These are phyloP conservation scores for Penicillium soppii DNA, from an alignment of 495 filamentous ascomycete species.

Conservation along the genomic window DNA sequence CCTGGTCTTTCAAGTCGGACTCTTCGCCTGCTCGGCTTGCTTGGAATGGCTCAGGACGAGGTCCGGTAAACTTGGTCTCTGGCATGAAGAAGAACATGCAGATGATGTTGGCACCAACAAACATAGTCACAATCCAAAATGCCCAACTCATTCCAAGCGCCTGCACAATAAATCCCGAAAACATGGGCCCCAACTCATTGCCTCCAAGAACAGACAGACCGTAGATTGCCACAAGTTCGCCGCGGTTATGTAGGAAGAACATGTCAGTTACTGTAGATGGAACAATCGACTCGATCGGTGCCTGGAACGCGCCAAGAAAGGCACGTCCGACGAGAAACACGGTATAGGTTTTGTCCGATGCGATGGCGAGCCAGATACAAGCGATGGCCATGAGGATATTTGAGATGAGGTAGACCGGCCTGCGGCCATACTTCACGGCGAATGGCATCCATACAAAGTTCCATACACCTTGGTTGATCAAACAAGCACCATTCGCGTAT, in stretches of 20 bases:
- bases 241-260: conserved; percentile 59
- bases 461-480: conserved; percentile 38
- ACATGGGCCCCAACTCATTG: conserved; percentile 45
- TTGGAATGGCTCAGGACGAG: conserved; percentile 10
- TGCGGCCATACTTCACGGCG: conserved; percentile 52
- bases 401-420: conserved; percentile 44
- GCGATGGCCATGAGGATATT: conserved; percentile 29
- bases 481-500: conserved; percentile 10
- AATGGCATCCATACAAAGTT: conserved; percentile 57
- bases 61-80: conserved; percentile 43
- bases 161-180: conserved; percentile 51
- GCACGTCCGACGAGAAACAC: conserved; percentile 45
- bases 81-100: conserved; percentile 52
- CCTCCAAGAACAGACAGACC: conserved; percentile 43
- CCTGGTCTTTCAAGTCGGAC: neutral
- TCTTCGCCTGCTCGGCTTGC: neutral
- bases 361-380: conserved; percentile 46
- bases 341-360: conserved; percentile 34
- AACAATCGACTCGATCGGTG: conserved; percentile 51
- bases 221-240: conserved; percentile 47
- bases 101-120: conserved; percentile 43
- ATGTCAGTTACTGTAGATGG: conserved; percentile 54
- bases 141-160: conserved; percentile 47
- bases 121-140: conserved; percentile 49
- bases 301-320: conserved; percentile 48